Evolutionary conservation across 805 yeast species (phyloP).

Genomic region (Kodamaea restingae): DNA sequence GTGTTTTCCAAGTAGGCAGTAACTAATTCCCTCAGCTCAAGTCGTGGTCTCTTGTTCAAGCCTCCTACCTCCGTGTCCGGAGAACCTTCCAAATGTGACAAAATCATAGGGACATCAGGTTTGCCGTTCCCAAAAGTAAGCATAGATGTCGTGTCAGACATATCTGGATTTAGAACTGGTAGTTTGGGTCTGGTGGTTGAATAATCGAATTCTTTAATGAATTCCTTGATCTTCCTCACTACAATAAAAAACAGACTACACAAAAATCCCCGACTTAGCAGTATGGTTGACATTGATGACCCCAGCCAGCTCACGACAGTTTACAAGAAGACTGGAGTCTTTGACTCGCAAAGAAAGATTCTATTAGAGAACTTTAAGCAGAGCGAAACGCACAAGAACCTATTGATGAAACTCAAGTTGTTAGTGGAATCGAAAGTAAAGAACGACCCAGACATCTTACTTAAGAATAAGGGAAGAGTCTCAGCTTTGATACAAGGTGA

Average conservation of each 20-base stretch:
- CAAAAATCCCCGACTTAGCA: background rate
- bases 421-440: constrained; percentile 45
- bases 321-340: constrained; percentile 48
- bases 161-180: background rate
- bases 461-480: constrained; percentile 47
- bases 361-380: constrained; percentile 42
- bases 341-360: constrained; percentile 42
- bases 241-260: background rate
- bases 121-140: constrained; percentile 5
- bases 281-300: constrained; percentile 14
- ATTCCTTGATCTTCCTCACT: background rate
- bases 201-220: too few species aligned
- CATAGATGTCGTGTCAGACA: constrained; percentile 5
- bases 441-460: constrained; percentile 44
- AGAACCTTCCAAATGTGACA: constrained; percentile 7
- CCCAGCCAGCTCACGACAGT: constrained; percentile 37
- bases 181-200: too few species aligned
- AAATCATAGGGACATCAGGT: background rate
- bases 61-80: constrained; percentile 6
- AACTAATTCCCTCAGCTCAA: constrained; percentile 6
- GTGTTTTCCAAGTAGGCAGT: constrained; percentile 7
- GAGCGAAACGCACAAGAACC: constrained; percentile 38
- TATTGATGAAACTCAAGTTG: constrained; percentile 36
- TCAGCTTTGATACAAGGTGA: constrained; percentile 53
- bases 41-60: constrained; percentile 2